Conservation (phyloP, 108 stramenopile genomes). For the Ochromonas danica region DNA sequence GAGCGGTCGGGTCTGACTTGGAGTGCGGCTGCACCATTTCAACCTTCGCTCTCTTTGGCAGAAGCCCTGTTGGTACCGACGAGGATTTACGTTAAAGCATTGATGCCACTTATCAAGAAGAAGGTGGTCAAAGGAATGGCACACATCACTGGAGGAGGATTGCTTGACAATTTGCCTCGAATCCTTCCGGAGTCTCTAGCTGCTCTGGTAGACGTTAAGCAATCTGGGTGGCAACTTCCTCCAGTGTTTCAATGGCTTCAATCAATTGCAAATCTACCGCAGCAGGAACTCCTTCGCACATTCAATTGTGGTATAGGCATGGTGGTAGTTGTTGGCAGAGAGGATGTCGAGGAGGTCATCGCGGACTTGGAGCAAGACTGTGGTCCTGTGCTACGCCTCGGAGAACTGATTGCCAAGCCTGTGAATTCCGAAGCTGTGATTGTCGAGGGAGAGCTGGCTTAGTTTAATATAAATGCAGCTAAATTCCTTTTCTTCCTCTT, state of each 20-base stretch:
- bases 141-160: slow-evolving; percentile 96
- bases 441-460: too few species aligned
- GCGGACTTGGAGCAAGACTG: slow-evolving; percentile 64
- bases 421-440: too few species aligned
- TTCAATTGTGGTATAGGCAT: slow-evolving; percentile 96
- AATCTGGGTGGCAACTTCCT: slow-evolving; percentile 51
- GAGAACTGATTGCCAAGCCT: too few species aligned
- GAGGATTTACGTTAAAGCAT: slow-evolving; percentile 86
- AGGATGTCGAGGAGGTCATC: slow-evolving; percentile 67
- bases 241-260: slow-evolving; percentile 91
- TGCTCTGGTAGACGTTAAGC: slow-evolving; percentile 68
- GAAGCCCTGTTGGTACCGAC: slow-evolving; percentile 87
- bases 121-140: slow-evolving; percentile 80
- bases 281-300: slow-evolving; percentile 88
- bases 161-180: slow-evolving; percentile 92
- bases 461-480: too few species aligned
- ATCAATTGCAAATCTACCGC: slow-evolving; percentile 64
- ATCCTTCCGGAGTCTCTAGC: slow-evolving; percentile 74
- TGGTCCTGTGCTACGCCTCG: too few species aligned
- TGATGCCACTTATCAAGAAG: slow-evolving; percentile 76
- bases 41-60: slow-evolving; percentile 67
- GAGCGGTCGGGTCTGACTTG: slow-evolving; percentile 76
- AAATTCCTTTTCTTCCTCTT: too few species aligned
- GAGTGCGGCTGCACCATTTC: slow-evolving; percentile 82
- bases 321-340: slow-evolving; percentile 79